phyloP scores from a whole-genome alignment of 2,329 filamentous ascomycete genomes.

The Claviceps pazoutovae region DNA sequence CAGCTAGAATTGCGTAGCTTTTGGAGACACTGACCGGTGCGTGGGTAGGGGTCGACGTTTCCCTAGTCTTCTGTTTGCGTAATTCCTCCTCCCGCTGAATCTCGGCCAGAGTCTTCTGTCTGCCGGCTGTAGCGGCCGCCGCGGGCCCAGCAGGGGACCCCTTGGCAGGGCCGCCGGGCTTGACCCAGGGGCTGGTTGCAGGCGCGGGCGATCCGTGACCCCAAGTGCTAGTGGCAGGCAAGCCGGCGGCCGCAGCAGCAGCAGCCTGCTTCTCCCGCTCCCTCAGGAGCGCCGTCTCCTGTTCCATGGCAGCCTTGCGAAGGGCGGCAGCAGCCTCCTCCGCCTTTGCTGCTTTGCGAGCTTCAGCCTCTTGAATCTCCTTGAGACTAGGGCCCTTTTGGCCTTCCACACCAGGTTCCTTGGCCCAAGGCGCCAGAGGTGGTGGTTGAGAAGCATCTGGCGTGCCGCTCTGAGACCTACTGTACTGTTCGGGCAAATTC shows the following conservation, averaged over 20 bases:
- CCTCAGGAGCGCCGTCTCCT: conserved; percentile 50
- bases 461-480: conserved; percentile 63
- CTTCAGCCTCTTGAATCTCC: conserved; percentile 93
- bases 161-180: conserved; percentile 40
- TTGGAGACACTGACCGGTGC: conserved; percentile 49
- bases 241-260: conserved; percentile 54
- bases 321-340: conserved; percentile 69
- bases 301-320: conserved; percentile 65
- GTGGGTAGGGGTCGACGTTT: conserved; percentile 33
- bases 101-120: conserved; percentile 85
- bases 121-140: conserved; percentile 14
- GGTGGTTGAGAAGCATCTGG: conserved; percentile 48
- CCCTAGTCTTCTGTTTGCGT: conserved; percentile 57
- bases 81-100: conserved; percentile 91
- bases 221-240: conserved; percentile 85
- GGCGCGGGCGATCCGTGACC: conserved; percentile 62
- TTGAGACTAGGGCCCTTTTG: conserved; percentile 83
- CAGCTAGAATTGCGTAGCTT: conserved; percentile 86
- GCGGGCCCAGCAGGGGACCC: conserved; percentile 13
- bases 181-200: conserved; percentile 53
- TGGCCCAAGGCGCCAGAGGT: conserved; percentile 88
- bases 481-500: conserved; percentile 64
- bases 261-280: conserved; percentile 40
- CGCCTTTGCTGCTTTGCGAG: conserved; percentile 77
- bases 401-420: conserved; percentile 55